Evolutionary conservation across 495 filamentous ascomycete species (phyloP), one percentile per base, ranked within the genome.

Genomic region (Aspergillus leporis): DNA sequence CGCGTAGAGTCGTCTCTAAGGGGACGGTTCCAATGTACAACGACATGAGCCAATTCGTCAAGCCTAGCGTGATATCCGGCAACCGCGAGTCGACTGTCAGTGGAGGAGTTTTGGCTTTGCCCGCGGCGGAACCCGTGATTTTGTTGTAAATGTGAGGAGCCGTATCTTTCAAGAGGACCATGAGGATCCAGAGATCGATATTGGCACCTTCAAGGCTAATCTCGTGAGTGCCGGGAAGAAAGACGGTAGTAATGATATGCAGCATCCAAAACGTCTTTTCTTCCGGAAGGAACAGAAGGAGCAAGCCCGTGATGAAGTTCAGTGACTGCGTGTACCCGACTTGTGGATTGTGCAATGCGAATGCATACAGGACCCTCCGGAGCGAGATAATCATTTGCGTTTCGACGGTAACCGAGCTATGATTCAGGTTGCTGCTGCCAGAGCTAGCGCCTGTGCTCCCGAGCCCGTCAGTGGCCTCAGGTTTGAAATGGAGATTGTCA

Each of bases 21-120:
- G 94, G 94, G 28, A 98, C 72, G 1, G 88, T 96, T 36, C 93
- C 92, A 70, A 97, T 93, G 72, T 94, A 97, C 46, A 92, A 87
- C 16, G 88, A 92, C 94, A 98, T 98, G 71, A 98, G 95, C 94
- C 94, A 98, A n/a, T 92, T 88, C 1, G 93, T 97, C 66, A 93
- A 88, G 59, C 92, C 93, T 2, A 98, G 82, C 9, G 91, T 93
- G 63, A 98, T 92, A 12, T 94, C 90, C 0, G 94, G 94, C 8
- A 97, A 77, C 3, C 89, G 85, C 21, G 83, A 80, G 60, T 75
- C 76, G 34, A 81, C 78, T 21, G 75, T 81, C 18, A 81, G 72
- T 21, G 79, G 72, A 47, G 74, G 70, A 13, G 63, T 45, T 55
- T 71, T 75, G 36, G 61, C 60, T 22, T 64, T 69, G 8, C 77